Evolutionary conservation across 768 basidiomycete genomes (phyloP).

Genomic region (Trametes villosa): DNA sequence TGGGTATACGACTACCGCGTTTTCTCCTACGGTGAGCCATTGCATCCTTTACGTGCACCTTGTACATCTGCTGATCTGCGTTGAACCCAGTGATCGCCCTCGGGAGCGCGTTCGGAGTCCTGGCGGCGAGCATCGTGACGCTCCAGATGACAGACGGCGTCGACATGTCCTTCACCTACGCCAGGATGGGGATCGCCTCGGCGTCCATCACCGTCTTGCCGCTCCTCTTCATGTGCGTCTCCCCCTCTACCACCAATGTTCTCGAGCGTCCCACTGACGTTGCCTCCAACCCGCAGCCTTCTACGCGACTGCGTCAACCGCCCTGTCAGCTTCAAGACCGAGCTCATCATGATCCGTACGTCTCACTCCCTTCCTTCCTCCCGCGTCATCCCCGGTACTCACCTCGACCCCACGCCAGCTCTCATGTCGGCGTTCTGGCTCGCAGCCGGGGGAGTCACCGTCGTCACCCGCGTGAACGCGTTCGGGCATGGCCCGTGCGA

Average conservation of each 20-base stretch:
- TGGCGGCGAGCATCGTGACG: neutral
- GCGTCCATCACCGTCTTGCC: neutral
- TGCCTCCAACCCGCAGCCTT: neutral
- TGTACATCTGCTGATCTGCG: neutral
- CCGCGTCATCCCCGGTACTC: neutral
- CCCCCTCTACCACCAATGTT: neutral
- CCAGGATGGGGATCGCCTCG: neutral
- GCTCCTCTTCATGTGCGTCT: neutral
- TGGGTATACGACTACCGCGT: conserved; percentile 3
- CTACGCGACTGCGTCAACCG: neutral
- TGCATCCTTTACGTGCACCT: neutral
- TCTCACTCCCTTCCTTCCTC: neutral
- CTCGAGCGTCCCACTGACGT: neutral
- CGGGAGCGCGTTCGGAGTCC: neutral
- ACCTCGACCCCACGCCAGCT: neutral
- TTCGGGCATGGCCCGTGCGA: neutral
- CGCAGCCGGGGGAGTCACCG: neutral
- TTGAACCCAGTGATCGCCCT: neutral
- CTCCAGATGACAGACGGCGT: neutral
- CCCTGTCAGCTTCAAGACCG: neutral
- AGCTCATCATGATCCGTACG: neutral
- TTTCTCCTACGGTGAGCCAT: neutral
- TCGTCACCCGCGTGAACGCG: neutral
- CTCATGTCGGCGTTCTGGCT: neutral
- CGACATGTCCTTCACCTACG: neutral